Conservation (phyloP, 2,329 filamentous ascomycete genomes). For the Beauveria pseudobassiana region DNA sequence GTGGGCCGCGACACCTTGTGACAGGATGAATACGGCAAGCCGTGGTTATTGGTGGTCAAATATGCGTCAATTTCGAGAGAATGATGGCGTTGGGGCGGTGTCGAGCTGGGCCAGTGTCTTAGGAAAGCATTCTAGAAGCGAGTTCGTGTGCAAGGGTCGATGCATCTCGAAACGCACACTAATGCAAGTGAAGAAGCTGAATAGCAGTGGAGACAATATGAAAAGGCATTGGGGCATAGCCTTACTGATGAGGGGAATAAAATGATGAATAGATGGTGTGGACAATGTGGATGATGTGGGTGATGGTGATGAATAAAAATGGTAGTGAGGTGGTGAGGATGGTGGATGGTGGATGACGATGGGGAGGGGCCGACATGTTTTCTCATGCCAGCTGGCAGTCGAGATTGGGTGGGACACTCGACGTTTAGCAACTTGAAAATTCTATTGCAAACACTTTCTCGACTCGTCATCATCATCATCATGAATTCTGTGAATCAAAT, state of each 20-base stretch:
- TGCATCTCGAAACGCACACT: background rate
- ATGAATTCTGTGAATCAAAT: background rate
- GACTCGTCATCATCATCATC: background rate
- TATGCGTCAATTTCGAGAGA: background rate
- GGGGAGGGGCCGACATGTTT: background rate
- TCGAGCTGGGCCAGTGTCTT: background rate
- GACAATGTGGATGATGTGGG: background rate
- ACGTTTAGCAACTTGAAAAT: background rate
- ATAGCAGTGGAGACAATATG: background rate
- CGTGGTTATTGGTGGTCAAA: background rate
- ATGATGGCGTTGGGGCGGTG: background rate
- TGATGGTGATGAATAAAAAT: background rate
- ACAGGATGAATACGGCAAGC: background rate
- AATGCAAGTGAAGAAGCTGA: conserved; percentile 5
- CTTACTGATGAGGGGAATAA: background rate
- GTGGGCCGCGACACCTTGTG: conserved; percentile 1
- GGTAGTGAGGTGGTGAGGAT: background rate
- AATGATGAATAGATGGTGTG: background rate
- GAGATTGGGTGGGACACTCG: background rate
- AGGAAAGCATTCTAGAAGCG: conserved; percentile 8
- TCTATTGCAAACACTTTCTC: background rate
- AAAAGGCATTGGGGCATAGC: background rate
- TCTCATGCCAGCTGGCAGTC: background rate
- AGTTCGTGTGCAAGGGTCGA: background rate
- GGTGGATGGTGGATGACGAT: background rate